These are phyloP conservation scores for Aspergillus ostianus DNA, from an alignment of 495 filamentous ascomycete species.

Conservation along the genomic window DNA sequence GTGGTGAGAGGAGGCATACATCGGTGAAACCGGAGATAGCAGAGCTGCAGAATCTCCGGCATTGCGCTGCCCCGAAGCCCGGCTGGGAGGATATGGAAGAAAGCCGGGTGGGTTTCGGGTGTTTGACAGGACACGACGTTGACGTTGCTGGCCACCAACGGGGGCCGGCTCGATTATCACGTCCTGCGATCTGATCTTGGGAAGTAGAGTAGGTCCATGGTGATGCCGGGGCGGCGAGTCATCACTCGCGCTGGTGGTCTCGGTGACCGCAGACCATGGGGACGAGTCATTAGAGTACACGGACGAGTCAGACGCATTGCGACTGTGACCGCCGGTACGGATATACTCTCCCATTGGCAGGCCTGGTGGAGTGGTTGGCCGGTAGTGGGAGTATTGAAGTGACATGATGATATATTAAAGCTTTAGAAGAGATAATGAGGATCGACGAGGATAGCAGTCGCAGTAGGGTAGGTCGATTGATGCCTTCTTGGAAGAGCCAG, in stretches of 20 bases:
- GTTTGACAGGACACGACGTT: conserved; percentile 56
- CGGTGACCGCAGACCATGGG: conserved; percentile 72
- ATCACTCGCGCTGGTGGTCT: conserved; percentile 66
- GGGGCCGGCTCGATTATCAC: conserved; percentile 62
- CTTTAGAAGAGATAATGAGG: neutral
- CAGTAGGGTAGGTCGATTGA: neutral
- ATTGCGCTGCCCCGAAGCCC: conserved; percentile 54
- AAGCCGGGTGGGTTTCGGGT: conserved; percentile 51
- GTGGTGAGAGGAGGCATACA: conserved; percentile 30
- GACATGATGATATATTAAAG: conserved; percentile 38
- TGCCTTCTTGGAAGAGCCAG: conserved; percentile 21
- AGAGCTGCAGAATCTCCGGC: conserved; percentile 61
- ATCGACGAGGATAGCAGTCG: neutral
- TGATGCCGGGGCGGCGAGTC: conserved; percentile 71
- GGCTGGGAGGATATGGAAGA: conserved; percentile 37
- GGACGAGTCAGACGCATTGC: conserved; percentile 47
- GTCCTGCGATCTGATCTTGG: conserved; percentile 85
- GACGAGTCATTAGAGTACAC: conserved; percentile 69
- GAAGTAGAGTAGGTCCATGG: conserved; percentile 77
- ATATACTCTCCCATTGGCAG: conserved; percentile 30
- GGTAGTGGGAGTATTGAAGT: conserved; percentile 43
- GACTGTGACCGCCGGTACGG: conserved; percentile 37
- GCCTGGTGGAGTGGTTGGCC: conserved; percentile 47
- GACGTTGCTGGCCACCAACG: conserved; percentile 40
- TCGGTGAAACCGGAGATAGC: conserved; percentile 49